These are phyloP conservation scores for Epichloe typhina DNA, from an alignment of 2,329 filamentous ascomycete genomes.

Conservation along the genomic window DNA sequence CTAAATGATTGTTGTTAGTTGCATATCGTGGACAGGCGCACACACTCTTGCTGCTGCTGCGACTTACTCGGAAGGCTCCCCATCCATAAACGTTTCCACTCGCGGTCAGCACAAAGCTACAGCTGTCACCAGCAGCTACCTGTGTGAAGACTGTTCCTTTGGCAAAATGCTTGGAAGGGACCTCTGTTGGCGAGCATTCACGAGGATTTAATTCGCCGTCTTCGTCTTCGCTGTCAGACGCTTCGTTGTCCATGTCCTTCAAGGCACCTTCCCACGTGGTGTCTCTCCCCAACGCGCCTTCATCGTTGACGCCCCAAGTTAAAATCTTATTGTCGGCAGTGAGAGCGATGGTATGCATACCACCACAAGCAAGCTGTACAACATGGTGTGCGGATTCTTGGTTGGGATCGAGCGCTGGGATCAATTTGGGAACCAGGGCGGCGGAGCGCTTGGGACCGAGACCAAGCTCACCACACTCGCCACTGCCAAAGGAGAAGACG, in stretches of 20 bases:
- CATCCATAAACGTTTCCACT: conserved; percentile 69
- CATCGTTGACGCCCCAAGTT: conserved; percentile 82
- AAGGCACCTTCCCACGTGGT: conserved; percentile 55
- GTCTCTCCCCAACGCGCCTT: conserved; percentile 65
- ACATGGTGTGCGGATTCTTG: conserved; percentile 46
- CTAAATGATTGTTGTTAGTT: conserved; percentile 2
- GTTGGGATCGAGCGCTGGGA: conserved; percentile 66
- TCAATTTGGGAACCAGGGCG: conserved; percentile 26
- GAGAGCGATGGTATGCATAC: conserved; percentile 68
- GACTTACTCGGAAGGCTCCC: conserved; percentile 62
- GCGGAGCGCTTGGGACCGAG: conserved; percentile 46
- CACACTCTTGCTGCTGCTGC: conserved; percentile 18
- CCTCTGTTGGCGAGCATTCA: conserved; percentile 52
- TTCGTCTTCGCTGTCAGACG: conserved; percentile 42
- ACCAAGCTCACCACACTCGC: conserved; percentile 68
- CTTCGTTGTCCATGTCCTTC: conserved; percentile 39
- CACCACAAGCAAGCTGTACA: conserved; percentile 64
- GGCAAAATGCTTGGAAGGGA: conserved; percentile 46
- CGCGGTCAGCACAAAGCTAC: conserved; percentile 62
- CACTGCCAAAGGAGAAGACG: conserved; percentile 71
- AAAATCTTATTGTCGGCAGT: conserved; percentile 71
- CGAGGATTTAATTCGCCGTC: conserved; percentile 57
- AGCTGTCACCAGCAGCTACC: conserved; percentile 60
- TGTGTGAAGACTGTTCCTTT: conserved; percentile 48
- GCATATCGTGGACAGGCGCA: conserved; percentile 18